These are phyloP conservation scores for Tetrahymena elliotti DNA, from an alignment of 73 alveolate species.

Conservation along the genomic window DNA sequence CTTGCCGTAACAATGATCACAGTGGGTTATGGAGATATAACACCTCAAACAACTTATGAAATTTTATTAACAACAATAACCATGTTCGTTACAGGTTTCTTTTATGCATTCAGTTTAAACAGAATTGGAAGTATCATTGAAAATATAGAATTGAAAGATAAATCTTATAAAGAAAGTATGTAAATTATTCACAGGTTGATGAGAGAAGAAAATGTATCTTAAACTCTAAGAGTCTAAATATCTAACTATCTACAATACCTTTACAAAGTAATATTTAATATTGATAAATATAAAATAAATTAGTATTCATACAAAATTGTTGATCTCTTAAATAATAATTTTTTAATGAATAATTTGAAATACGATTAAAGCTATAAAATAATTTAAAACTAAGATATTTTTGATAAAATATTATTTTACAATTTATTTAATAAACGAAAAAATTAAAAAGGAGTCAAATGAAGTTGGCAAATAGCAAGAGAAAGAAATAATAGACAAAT, in stretches of 20 bases:
- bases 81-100: slow-evolving; percentile 55
- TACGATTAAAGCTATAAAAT: background rate
- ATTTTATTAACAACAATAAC: slow-evolving; percentile 51
- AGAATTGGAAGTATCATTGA: slow-evolving; percentile 24
- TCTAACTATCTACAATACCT: background rate
- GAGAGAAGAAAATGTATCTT: background rate
- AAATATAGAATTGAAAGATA: background rate
- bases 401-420: no score
- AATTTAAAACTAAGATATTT: no score
- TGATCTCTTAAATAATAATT: no score
- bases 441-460: background rate
- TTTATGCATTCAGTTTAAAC: slow-evolving; percentile 27
- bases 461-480: background rate
- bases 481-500: background rate
- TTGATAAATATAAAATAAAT: no score
- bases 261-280: background rate
- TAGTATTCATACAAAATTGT: no score
- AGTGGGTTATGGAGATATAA: slow-evolving; percentile 87
- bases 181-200: background rate
- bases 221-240: background rate
- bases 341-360: no score
- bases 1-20: slow-evolving; percentile 73
- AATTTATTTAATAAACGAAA: no score
- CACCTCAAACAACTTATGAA: slow-evolving; percentile 61
- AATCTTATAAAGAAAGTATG: background rate